Conservation (phyloP, 306 rosid genomes). For the Hippophae gyantsensis region DNA sequence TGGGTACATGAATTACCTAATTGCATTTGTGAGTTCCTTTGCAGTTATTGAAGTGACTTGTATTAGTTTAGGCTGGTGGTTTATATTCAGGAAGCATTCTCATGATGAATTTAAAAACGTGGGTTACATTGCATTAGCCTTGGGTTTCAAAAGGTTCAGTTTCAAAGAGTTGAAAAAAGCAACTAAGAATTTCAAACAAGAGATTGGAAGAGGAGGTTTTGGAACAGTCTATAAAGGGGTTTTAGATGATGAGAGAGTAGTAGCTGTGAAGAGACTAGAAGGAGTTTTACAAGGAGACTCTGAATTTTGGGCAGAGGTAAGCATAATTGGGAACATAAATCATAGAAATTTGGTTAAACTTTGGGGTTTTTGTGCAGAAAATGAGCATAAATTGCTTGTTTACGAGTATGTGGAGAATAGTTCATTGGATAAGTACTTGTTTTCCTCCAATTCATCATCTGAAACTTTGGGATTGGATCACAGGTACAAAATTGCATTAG, state of each 20-base stretch:
- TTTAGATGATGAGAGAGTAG: conserved; percentile 25
- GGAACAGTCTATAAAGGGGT: conserved; percentile 29
- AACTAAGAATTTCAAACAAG: conserved; percentile 16
- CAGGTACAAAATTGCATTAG: conserved; percentile 29
- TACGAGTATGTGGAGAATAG: conserved; percentile 28
- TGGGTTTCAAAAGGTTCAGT: conserved; percentile 25
- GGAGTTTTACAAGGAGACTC: conserved; percentile 33
- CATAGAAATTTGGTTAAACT: conserved; percentile 33
- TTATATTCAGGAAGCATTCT: conserved; percentile 10
- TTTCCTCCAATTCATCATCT: background rate
- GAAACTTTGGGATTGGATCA: conserved; percentile 15
- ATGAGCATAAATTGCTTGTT: conserved; percentile 29
- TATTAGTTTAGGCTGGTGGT: conserved; percentile 30
- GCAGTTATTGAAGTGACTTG: conserved; percentile 16
- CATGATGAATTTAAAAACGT: conserved; percentile 20
- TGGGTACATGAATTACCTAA: conserved; percentile 12
- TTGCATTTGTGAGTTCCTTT: conserved; percentile 21
- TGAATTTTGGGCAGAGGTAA: conserved; percentile 40
- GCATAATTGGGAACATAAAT: conserved; percentile 33
- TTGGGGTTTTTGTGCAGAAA: conserved; percentile 32
- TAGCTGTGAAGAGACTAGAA: conserved; percentile 36
- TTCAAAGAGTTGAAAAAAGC: conserved; percentile 18
- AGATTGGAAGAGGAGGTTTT: conserved; percentile 31
- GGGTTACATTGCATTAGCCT: conserved; percentile 26
- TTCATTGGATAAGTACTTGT: conserved; percentile 28